These are phyloP conservation scores for Pachysolen tannophilus DNA, from an alignment of 805 yeast species.

Conservation along the genomic window DNA sequence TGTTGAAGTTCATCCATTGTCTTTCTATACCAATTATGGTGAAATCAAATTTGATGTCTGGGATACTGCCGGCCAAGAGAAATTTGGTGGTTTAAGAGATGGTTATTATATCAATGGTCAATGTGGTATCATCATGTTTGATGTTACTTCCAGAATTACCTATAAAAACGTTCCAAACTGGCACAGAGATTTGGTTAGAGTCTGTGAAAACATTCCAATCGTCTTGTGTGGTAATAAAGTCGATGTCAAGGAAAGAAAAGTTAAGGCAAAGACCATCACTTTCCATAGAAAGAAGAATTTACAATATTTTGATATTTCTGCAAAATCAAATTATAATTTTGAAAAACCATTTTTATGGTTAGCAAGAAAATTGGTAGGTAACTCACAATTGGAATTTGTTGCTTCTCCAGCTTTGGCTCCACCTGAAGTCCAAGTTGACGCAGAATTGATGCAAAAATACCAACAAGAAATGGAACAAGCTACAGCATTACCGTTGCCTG, in stretches of 20 bases:
- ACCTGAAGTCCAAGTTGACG: slow-evolving; percentile 97
- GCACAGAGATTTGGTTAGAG: slow-evolving; percentile 99
- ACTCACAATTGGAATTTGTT: slow-evolving; percentile 96
- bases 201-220: slow-evolving; percentile 98
- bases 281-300: slow-evolving; percentile 99
- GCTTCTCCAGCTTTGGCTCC: slow-evolving; percentile 99
- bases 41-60: slow-evolving; percentile 98
- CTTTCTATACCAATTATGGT: slow-evolving; percentile 97
- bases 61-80: slow-evolving; percentile 99
- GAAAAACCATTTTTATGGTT: slow-evolving; percentile 99
- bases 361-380: slow-evolving; percentile 98
- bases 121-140: slow-evolving; percentile 99
- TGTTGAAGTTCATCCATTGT: slow-evolving; percentile 98
- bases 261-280: slow-evolving; percentile 98
- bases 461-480: slow-evolving; percentile 99
- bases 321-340: slow-evolving; percentile 98
- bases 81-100: slow-evolving; percentile 99
- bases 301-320: slow-evolving; percentile 99
- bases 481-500: slow-evolving; percentile 98
- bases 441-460: slow-evolving; percentile 94
- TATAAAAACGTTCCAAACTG: slow-evolving; percentile 99
- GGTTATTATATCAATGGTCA: slow-evolving; percentile 99
- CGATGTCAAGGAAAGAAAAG: slow-evolving; percentile 99
- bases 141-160: slow-evolving; percentile 98
- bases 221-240: slow-evolving; percentile 99